These are phyloP conservation scores for Jasminum sambac DNA, from an alignment of 257 asterid species.

Conservation along the genomic window DNA sequence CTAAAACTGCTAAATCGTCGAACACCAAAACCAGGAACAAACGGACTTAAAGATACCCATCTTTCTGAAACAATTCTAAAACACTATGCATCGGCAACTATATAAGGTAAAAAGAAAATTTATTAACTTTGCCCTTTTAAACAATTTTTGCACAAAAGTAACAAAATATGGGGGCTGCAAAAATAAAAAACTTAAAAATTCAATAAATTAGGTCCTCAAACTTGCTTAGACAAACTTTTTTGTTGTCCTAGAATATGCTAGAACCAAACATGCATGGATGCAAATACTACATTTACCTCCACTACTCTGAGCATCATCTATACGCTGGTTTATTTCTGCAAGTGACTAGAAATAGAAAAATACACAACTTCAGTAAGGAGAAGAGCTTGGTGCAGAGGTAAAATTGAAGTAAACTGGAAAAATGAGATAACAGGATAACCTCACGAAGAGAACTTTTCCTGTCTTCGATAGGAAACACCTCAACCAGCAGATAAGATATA, in stretches of 20 bases:
- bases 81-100: not conserved
- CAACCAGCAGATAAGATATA: slow-evolving; percentile 93
- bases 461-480: slow-evolving; percentile 91
- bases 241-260: slow-evolving; percentile 17
- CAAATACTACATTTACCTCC: slow-evolving; percentile 66
- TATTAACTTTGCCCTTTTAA: not conserved
- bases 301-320: slow-evolving; percentile 67
- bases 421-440: slow-evolving; percentile 46
- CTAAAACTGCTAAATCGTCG: slow-evolving; percentile 11
- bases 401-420: slow-evolving; percentile 16
- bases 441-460: slow-evolving; percentile 89
- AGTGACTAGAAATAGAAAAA: slow-evolving; percentile 69
- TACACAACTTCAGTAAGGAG: slow-evolving; percentile 31
- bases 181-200: slow-evolving; percentile 1
- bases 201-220: slow-evolving; percentile 11
- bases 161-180: not conserved
- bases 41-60: slow-evolving; percentile 12
- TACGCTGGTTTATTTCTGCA: slow-evolving; percentile 68
- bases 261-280: slow-evolving; percentile 23
- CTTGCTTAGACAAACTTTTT: slow-evolving; percentile 7
- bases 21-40: slow-evolving; percentile 7
- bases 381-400: slow-evolving; percentile 22
- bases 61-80: slow-evolving; percentile 4
- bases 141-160: not conserved
- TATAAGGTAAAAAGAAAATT: not conserved